These are phyloP conservation scores for Stagonosporopsis rhizophila DNA, from an alignment of 2,329 filamentous ascomycete genomes.

Conservation along the genomic window DNA sequence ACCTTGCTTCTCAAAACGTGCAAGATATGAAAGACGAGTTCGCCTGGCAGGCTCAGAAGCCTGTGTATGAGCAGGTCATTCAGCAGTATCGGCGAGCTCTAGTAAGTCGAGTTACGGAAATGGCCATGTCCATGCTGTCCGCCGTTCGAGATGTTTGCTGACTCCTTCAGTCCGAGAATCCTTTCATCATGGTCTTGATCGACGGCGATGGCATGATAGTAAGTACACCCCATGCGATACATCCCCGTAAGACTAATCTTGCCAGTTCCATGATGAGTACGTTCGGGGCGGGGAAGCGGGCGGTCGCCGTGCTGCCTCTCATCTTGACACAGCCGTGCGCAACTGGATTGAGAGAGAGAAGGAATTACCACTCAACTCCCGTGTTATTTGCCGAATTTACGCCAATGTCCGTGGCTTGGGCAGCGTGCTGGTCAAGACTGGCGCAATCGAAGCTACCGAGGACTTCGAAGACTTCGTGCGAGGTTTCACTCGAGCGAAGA, in stretches of 20 bases:
- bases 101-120: constrained; percentile 21
- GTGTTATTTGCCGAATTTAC: constrained; percentile 62
- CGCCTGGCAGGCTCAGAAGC: constrained; percentile 32
- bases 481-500: constrained; percentile 61
- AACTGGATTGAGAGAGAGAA: constrained; percentile 51
- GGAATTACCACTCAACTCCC: constrained; percentile 52
- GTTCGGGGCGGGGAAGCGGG: constrained; percentile 59
- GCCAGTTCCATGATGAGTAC: constrained; percentile 58
- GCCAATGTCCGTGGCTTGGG: constrained; percentile 60
- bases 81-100: constrained; percentile 33
- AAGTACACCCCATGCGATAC: neutral
- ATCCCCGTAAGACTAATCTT: constrained; percentile 1
- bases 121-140: neutral
- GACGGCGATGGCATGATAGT: constrained; percentile 63
- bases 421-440: constrained; percentile 56
- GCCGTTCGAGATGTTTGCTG: neutral
- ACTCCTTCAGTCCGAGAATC: constrained; percentile 47
- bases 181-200: constrained; percentile 62
- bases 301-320: constrained; percentile 60
- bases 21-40: constrained; percentile 31
- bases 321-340: constrained; percentile 55
- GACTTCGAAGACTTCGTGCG: constrained; percentile 61
- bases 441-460: constrained; percentile 52
- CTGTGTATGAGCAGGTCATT: constrained; percentile 26
- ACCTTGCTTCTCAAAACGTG: constrained; percentile 34